Conservation (phyloP, 2,329 filamentous ascomycete species). For the Cucurbitaria berberidis region DNA sequence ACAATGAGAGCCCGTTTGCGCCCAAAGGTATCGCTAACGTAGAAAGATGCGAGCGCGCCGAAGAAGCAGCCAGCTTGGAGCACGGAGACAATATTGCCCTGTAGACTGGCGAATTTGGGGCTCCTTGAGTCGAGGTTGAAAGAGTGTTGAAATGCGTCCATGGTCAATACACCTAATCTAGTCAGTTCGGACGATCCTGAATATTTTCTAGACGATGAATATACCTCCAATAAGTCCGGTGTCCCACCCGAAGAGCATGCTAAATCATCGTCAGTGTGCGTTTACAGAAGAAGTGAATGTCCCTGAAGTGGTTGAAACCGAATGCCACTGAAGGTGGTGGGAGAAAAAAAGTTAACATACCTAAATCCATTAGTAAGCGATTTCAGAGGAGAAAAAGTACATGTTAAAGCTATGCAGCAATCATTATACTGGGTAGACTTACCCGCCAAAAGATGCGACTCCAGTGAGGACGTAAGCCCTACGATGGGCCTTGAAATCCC, state of each 20-base stretch:
- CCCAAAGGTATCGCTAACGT: slow-evolving; percentile 51
- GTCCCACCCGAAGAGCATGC: slow-evolving; percentile 46
- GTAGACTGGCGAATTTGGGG: slow-evolving; percentile 46
- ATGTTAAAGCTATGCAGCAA: background rate
- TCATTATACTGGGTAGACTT: no score
- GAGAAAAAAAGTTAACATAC: no score
- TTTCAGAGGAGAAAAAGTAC: no score
- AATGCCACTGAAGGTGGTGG: no score
- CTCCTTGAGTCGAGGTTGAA: slow-evolving; percentile 47
- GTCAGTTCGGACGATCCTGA: background rate
- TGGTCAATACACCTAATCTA: slow-evolving; percentile 48
- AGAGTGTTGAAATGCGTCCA: slow-evolving; percentile 52
- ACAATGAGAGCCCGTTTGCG: slow-evolving; percentile 51
- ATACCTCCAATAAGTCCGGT: slow-evolving; percentile 42
- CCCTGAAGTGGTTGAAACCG: no score
- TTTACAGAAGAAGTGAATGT: background rate
- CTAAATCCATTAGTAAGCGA: no score
- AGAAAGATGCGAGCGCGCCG: slow-evolving; percentile 52
- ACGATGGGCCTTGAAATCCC: slow-evolving; percentile 50
- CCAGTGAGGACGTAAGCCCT: slow-evolving; percentile 50
- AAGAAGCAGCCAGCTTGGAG: slow-evolving; percentile 55
- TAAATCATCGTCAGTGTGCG: background rate
- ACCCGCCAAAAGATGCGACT: slow-evolving; percentile 53
- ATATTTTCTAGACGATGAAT: background rate
- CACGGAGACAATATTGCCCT: slow-evolving; percentile 54